These are phyloP conservation scores for Hansenula sp. DNA, from an alignment of 1,139 yeast species.

Conservation along the genomic window DNA sequence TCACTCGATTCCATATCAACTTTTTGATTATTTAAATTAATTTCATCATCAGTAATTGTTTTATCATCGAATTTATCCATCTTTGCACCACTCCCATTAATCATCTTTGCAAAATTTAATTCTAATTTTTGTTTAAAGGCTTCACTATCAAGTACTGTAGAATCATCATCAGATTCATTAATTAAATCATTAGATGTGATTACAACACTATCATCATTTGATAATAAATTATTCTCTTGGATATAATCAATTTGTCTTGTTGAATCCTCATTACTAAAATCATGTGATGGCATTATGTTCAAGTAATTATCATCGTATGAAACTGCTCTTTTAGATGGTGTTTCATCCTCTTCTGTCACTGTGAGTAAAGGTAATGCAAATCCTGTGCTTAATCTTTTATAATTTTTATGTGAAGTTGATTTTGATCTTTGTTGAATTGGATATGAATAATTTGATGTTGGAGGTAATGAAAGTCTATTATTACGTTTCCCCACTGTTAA, in stretches of 20 bases:
- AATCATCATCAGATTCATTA: constrained; percentile 3
- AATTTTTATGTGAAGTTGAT: constrained; percentile 7
- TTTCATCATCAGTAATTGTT: background rate
- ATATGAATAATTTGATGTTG: constrained; percentile 1
- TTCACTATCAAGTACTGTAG: constrained; percentile 3
- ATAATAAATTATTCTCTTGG: constrained; percentile 9
- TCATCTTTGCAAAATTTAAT: constrained; percentile 14
- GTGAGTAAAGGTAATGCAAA: constrained; percentile 22
- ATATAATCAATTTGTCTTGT: constrained; percentile 10
- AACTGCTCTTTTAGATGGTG: constrained; percentile 6
- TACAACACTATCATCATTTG: constrained; percentile 21
- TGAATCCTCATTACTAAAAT: background rate
- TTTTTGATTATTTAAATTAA: constrained; percentile 8
- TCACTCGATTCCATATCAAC: constrained; percentile 4
- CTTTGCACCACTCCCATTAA: constrained; percentile 4
- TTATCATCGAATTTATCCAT: background rate
- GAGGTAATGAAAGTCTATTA: constrained; percentile 18
- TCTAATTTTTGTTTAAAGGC: constrained; percentile 18
- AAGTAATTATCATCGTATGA: constrained; percentile 20
- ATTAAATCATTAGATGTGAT: constrained; percentile 9
- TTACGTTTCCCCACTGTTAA: constrained; percentile 7
- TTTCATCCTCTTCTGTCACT: constrained; percentile 19
- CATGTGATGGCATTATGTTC: constrained; percentile 10
- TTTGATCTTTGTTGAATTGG: constrained; percentile 1
- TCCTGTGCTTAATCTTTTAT: constrained; percentile 23